These are phyloP conservation scores for Fonsecaea pedrosoi DNA, from an alignment of 2,329 filamentous ascomycete genomes.

Conservation along the genomic window DNA sequence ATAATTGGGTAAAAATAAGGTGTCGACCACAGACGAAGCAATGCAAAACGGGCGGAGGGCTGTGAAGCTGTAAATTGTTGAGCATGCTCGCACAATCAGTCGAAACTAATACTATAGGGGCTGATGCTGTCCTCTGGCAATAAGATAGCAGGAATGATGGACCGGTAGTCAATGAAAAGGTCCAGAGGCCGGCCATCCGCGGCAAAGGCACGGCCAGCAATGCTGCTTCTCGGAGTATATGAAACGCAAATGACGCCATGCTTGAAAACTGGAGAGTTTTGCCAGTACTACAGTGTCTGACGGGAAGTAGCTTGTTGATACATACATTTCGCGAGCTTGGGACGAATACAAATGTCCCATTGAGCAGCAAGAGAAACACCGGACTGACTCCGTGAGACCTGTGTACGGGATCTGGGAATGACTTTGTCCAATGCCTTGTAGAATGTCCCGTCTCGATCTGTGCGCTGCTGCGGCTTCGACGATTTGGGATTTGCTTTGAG, in stretches of 20 bases:
- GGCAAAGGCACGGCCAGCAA: neutral
- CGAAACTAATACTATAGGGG: conserved; percentile 37
- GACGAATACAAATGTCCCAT: conserved; percentile 52
- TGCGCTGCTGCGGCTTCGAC: neutral
- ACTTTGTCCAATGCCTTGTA: neutral
- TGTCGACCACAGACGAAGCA: conserved; percentile 8
- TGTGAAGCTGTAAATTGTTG: neutral
- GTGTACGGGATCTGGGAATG: conserved; percentile 42
- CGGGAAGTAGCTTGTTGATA: neutral
- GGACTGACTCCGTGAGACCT: conserved; percentile 41
- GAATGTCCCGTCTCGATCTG: neutral
- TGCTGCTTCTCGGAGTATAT: conserved; percentile 21
- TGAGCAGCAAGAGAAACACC: conserved; percentile 45
- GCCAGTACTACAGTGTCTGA: neutral
- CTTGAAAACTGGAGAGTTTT: conserved; percentile 50
- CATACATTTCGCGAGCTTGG: conserved; percentile 51
- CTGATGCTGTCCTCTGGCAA: conserved; percentile 44
- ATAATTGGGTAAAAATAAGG: conserved; percentile 13
- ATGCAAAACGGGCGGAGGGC: neutral
- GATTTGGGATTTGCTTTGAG: neutral
- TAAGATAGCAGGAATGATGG: conserved; percentile 10
- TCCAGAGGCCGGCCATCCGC: neutral
- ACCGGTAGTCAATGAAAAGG: conserved; percentile 5
- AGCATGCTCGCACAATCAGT: conserved; percentile 3
- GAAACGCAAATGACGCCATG: conserved; percentile 51